Evolutionary conservation across 495 filamentous ascomycete genomes (phyloP).

Genomic region (Penicillium taxi): DNA sequence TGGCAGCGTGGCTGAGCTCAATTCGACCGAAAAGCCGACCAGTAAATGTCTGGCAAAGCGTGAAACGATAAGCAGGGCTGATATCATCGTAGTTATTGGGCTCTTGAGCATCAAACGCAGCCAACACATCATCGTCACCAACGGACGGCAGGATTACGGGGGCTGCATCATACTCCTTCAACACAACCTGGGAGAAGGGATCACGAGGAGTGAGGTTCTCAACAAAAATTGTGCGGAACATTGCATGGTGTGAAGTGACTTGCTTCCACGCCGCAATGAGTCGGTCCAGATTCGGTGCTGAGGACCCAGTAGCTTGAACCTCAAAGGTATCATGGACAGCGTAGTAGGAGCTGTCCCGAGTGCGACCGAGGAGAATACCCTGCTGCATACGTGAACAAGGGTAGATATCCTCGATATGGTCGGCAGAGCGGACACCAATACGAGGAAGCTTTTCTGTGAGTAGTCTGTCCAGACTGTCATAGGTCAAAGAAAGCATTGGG

Average conservation of each 20-base stretch:
- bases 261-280: conserved; percentile 41
- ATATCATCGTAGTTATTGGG: conserved; percentile 29
- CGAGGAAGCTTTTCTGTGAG: conserved; percentile 34
- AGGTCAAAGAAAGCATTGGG: conserved; percentile 54
- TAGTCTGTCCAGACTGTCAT: conserved; percentile 47
- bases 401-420: conserved; percentile 53
- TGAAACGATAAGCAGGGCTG: conserved; percentile 43
- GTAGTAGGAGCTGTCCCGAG: conserved; percentile 49
- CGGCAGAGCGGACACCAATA: conserved; percentile 37
- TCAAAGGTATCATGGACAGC: conserved; percentile 55
- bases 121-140: conserved; percentile 23
- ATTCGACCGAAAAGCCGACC: conserved; percentile 42
- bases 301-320: conserved; percentile 29
- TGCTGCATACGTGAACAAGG: conserved; percentile 63
- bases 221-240: conserved; percentile 46
- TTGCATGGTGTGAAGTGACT: conserved; percentile 42
- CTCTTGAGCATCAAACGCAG: conserved; percentile 25
- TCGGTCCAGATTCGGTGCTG: conserved; percentile 25
- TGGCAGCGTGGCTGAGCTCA: conserved; percentile 49
- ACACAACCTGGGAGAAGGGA: conserved; percentile 44
- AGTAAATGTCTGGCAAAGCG: conserved; percentile 34
- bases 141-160: conserved; percentile 31
- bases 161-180: conserved; percentile 30
- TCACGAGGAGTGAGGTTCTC: conserved; percentile 38
- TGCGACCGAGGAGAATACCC: conserved; percentile 54